Evolutionary conservation across 768 basidiomycete genomes (phyloP).

Genomic region (Trametes cubensis): DNA sequence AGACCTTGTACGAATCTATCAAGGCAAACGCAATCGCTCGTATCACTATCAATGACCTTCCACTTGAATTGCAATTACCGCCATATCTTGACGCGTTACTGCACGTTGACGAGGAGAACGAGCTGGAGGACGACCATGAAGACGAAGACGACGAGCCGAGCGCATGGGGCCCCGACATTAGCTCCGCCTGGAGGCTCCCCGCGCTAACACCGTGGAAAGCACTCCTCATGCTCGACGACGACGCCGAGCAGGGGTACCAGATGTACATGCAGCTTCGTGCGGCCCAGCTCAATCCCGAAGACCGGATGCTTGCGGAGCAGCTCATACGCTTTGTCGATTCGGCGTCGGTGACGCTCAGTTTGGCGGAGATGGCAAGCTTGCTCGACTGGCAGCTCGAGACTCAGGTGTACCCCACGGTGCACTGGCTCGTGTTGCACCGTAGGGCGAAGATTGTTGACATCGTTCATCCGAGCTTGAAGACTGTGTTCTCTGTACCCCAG

Average conservation of each 20-base stretch:
- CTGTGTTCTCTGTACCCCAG: constrained; percentile 75
- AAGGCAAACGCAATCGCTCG: constrained; percentile 77
- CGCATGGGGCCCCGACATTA: constrained; percentile 69
- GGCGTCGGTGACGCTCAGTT: constrained; percentile 70
- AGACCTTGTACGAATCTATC: constrained; percentile 75
- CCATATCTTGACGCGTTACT: constrained; percentile 75
- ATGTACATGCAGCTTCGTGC: constrained; percentile 62
- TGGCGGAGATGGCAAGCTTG: constrained; percentile 78
- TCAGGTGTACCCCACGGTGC: constrained; percentile 87
- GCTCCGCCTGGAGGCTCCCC: constrained; percentile 73
- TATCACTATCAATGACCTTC: constrained; percentile 75
- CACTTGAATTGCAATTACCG: constrained; percentile 85
- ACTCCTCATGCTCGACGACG: constrained; percentile 69
- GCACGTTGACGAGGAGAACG: constrained; percentile 61
- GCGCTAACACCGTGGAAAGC: constrained; percentile 91
- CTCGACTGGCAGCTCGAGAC: constrained; percentile 83
- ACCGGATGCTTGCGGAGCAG: constrained; percentile 68
- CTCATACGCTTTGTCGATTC: constrained; percentile 76
- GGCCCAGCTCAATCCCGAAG: constrained; percentile 63
- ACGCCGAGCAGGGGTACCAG: constrained; percentile 56
- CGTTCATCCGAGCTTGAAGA: constrained; percentile 77
- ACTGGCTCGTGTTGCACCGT: constrained; percentile 89
- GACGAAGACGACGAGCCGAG: constrained; percentile 38
- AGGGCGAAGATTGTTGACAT: constrained; percentile 89
- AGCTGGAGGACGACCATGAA: constrained; percentile 52